phyloP scores from a whole-genome alignment of 2,329 filamentous ascomycete genomes.

The Trichoderma cornu-damae region DNA sequence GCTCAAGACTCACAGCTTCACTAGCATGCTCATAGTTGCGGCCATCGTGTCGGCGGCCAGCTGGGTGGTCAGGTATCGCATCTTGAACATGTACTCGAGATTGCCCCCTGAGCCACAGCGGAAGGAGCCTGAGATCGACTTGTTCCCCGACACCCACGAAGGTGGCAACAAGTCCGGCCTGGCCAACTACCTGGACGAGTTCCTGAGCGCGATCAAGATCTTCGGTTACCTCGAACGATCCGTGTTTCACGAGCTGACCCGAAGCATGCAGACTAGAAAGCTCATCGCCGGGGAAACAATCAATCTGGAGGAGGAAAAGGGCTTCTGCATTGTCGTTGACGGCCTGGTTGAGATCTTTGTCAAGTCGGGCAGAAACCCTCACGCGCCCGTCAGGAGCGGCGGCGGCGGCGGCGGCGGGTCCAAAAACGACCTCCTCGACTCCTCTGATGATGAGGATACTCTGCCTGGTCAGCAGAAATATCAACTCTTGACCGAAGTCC shows the following conservation, averaged over 20 bases:
- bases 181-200: constrained; percentile 96
- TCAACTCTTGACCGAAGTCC: constrained; percentile 92
- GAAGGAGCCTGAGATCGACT: constrained; percentile 90
- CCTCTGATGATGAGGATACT: constrained; percentile 63
- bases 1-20: constrained; percentile 21
- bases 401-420: no score
- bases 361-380: constrained; percentile 66
- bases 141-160: constrained; percentile 91
- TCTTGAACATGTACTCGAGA: constrained; percentile 93
- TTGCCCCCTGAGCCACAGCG: constrained; percentile 90
- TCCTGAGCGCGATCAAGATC: constrained; percentile 96
- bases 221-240: constrained; percentile 95
- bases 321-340: constrained; percentile 95
- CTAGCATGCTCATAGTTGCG: constrained; percentile 68
- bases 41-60: constrained; percentile 77
- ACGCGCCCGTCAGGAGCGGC: constrained; percentile 29
- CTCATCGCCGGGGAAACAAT: constrained; percentile 94
- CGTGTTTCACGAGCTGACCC: constrained; percentile 94
- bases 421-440: constrained; percentile 30
- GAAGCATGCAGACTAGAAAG: constrained; percentile 97
- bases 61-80: constrained; percentile 93
- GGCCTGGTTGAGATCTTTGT: constrained; percentile 97
- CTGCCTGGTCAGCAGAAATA: constrained; percentile 73
- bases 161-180: constrained; percentile 84
- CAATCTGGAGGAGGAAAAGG: constrained; percentile 93